phyloP scores from a whole-genome alignment of 345 rosid species.

The Firmiana major region DNA sequence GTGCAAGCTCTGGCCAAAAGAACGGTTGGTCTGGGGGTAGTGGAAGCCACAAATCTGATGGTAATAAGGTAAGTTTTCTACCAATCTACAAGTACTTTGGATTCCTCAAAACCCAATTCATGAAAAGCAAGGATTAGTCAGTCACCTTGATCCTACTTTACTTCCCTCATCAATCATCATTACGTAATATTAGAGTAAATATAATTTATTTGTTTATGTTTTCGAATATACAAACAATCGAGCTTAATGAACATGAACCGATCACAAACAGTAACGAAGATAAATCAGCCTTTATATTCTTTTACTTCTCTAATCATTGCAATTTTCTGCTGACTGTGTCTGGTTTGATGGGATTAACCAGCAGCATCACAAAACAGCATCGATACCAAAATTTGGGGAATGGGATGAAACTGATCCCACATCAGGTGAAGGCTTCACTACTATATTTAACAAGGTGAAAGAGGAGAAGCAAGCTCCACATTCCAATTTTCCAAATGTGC shows the following conservation, averaged over 20 bases:
- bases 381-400: constrained; percentile 54
- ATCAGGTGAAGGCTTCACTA: constrained; percentile 47
- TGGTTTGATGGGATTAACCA: neutral
- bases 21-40: constrained; percentile 14
- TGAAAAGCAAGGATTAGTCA: too few species aligned
- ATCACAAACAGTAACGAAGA: too few species aligned
- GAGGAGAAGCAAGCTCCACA: constrained; percentile 30
- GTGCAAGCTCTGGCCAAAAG: constrained; percentile 9
- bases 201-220: too few species aligned
- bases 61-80: constrained; percentile 14
- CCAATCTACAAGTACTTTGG: too few species aligned
- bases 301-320: neutral
- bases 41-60: constrained; percentile 16
- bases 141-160: too few species aligned
- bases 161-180: too few species aligned
- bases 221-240: too few species aligned
- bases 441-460: constrained; percentile 43
- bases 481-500: neutral
- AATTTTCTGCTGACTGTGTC: neutral
- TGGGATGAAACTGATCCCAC: constrained; percentile 56
- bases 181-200: too few species aligned
- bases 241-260: too few species aligned
- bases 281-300: too few species aligned
- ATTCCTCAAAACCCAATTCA: too few species aligned
- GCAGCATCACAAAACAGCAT: constrained; percentile 36